Percentiles rank a stretch among this genome's conserved stretches.
These are phyloP conservation scores for Helotiales sp. DNA, from an alignment of 2,329 filamentous ascomycete genomes.

Conservation along the genomic window DNA sequence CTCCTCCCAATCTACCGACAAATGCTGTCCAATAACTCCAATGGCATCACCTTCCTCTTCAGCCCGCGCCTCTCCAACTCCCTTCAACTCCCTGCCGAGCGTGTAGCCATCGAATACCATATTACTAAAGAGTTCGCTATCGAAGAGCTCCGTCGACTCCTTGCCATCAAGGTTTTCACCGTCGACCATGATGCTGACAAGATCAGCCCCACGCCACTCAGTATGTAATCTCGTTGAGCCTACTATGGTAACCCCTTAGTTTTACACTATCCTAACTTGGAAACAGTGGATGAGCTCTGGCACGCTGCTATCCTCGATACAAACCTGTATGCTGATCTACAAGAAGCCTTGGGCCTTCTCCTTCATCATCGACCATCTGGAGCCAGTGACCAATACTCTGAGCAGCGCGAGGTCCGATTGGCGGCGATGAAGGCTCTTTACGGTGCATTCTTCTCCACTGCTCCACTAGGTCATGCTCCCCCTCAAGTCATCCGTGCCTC, in stretches of 20 bases:
- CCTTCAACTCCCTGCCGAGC: not conserved
- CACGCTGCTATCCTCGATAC: slow-evolving; percentile 17
- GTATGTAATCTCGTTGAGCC: not conserved
- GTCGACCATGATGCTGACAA: slow-evolving; percentile 5
- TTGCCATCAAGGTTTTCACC: slow-evolving; percentile 11
- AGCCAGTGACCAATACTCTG: not conserved
- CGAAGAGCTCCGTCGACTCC: slow-evolving; percentile 12
- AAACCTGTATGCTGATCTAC: slow-evolving; percentile 7
- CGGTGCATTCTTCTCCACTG: too few relatives aligned
- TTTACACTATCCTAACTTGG: not conserved
- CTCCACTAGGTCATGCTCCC: too few relatives aligned
- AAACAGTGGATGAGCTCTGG: slow-evolving; percentile 15
- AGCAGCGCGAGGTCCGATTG: not conserved
- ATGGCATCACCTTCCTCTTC: slow-evolving; percentile 2
- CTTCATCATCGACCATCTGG: slow-evolving; percentile 11
- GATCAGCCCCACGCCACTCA: slow-evolving; percentile 11
- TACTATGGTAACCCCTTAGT: not conserved
- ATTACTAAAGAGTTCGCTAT: not conserved
- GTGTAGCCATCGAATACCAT: not conserved
- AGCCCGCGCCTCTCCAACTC: not conserved
- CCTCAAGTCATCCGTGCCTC: too few relatives aligned
- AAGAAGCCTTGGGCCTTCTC: not conserved
- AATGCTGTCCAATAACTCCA: not conserved
- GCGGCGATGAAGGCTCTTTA: not conserved
- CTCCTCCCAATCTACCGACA: not conserved